A percentile compares a stretch with the other conserved stretches of the same genome.
Evolutionary conservation across 2,329 filamentous ascomycete species (phyloP).

Genomic region (Cladosporium sp.): DNA sequence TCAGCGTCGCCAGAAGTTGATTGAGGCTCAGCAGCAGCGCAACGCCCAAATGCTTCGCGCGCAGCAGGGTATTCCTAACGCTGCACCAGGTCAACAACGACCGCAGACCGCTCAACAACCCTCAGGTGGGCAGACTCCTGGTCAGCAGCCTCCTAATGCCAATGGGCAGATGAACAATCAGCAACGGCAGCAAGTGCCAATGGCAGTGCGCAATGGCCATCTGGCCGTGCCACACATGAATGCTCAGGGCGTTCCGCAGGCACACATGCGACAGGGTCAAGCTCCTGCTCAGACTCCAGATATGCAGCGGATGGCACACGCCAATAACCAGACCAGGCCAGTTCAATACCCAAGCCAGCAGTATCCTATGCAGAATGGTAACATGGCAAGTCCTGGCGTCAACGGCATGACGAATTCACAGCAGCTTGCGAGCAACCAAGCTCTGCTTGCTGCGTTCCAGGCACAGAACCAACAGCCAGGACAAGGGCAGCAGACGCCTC

Average conservation of each 20-base stretch:
- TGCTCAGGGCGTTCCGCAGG: slow-evolving; percentile 60
- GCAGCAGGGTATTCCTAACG: slow-evolving; percentile 35
- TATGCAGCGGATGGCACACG: slow-evolving; percentile 25
- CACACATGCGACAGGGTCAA: slow-evolving; percentile 40
- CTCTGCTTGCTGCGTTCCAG: slow-evolving; percentile 27
- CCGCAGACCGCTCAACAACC: slow-evolving; percentile 18
- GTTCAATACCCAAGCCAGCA: slow-evolving; percentile 25
- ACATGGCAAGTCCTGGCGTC: slow-evolving; percentile 26
- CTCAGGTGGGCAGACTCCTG: slow-evolving; percentile 24
- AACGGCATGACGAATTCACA: slow-evolving; percentile 29
- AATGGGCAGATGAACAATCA: slow-evolving; percentile 33
- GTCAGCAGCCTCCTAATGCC: slow-evolving; percentile 24
- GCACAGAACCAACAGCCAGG: slow-evolving; percentile 18
- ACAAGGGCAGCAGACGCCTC: slow-evolving; percentile 14
- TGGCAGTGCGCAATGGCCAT: slow-evolving; percentile 46
- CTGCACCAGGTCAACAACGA: slow-evolving; percentile 23
- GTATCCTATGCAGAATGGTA: slow-evolving; percentile 25
- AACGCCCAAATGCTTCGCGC: slow-evolving; percentile 36
- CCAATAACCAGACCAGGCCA: slow-evolving; percentile 22
- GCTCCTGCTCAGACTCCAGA: slow-evolving; percentile 18
- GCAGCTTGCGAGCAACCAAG: slow-evolving; percentile 30
- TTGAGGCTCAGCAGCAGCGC: slow-evolving; percentile 42
- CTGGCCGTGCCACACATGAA: slow-evolving; percentile 49
- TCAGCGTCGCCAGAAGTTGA: slow-evolving; percentile 61
- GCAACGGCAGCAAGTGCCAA: slow-evolving; percentile 42